Base-by-base conservation (phyloP, 208 protist species). In the Acanthamoeba culbertsoni region DNA sequence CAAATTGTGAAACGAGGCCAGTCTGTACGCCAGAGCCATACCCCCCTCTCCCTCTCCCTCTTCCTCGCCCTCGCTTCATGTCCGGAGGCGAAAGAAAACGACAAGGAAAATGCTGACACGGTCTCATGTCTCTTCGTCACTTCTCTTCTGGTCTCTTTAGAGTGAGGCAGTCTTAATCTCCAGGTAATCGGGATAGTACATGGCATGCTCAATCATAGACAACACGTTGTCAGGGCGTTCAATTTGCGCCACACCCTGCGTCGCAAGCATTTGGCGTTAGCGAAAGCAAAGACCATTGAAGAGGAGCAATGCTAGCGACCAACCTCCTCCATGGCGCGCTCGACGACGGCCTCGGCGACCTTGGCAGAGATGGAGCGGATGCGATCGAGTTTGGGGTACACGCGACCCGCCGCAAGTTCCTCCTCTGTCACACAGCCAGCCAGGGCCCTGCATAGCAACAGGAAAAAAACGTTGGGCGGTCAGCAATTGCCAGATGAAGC, bases 271-370 rank as follows among this genome's bases (percentile, higher is more conserved):
- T 42, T 23, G 23, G 51, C 16, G 51, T 14, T 14, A 59, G 4
- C 18, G 4, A 45, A 23, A 7, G 43, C 5, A 43, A 37, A 75
- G 43, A 7, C 14, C 7, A 37, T 35, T 45, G 31, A 79, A 10
- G 26, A n/a, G n/a, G 10, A 46, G 8, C 0, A 79, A 20, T 10
- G 10, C 20, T 10, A 46, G 5, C 7, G 4, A 42, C 42, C 33
- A 28, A 92, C 95, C 92, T 96, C 88, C 73, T 95, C 94, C 2
- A 94, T 82, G 18, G 95, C 95, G 20, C 91, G 75, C 73, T 95
- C 92, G 68, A 95, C 90, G 18, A 96, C 95, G 20, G 31, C 55
- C 10, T 42, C 33, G 14, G 94, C 94, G 40, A 96, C 94, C 23
- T 18, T 37, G 26, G 86, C 71, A 10, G 94, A 94, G 88, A 96